Evolutionary conservation across 202 grass and related monocot genomes (phyloP), one percentile per base, ranked within the genome.

Genomic region (Musa balbisiana): DNA sequence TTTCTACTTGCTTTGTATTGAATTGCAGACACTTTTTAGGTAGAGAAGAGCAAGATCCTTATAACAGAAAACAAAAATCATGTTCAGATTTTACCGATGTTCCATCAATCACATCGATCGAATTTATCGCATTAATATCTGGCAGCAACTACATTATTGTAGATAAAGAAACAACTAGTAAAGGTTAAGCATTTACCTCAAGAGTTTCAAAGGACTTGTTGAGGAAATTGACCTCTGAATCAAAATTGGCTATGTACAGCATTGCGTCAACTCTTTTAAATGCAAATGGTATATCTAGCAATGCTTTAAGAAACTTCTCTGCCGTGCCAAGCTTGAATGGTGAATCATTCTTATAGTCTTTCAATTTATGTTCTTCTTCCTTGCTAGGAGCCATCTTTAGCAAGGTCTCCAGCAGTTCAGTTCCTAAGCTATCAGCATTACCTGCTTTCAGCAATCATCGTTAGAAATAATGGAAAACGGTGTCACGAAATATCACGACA

Each of bases 301-400:
- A 77, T 0, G 91, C 87, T 75, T 94, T 87, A 26, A 98, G 88
- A 77, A 98, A 98, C 58, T 86, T 98, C 69, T 98, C 95, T 1
- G 95, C 88, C 15, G 88, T 75, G 25, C 95, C 95, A n/a, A 99
- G 91, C 85, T 94, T 94, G 67, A 73, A 80, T 49, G 83, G 58
- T 3, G 91, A 83, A 73, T 92, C 91, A 65, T 94, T 91, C 82
- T 90, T 92, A 49, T 73, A 90, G 53, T 91, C 89, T 69, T 86
- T 86, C 54, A 99, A 75, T 87, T 88, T 99, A 59, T 90, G 89
- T 64, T 94, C 95, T 77, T 99, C 95, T 67, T 99, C 95, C 85
- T 82, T 92, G 66, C 29, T 99, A 54, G 95, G 95, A 49, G 95
- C 95, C 91, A 99, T 99, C 87, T 92, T 99, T 60, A 94, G 75